Base-by-base conservation (phyloP, 352 stramenopile genomes). In the Phytophthora macrochlamydospora region DNA sequence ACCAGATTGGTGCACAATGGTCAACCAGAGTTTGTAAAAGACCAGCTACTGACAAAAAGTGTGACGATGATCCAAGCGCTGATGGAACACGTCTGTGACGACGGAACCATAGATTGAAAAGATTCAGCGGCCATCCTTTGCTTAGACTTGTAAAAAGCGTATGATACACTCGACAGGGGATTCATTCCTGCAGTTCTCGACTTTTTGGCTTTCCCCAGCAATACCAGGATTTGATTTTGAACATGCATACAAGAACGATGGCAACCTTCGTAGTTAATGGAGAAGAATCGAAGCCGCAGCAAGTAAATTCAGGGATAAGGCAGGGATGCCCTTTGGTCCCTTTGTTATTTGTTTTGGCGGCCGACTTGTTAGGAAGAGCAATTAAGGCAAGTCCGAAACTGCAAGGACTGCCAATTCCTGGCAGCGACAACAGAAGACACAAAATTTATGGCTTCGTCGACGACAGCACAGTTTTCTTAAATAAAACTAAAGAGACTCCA, bases 1-100 rank as follows among this genome's bases (percentile, higher is more conserved):
- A 28, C n/a, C 1, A 5, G 37, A 24, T 29, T 40, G 8, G 50
- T 59, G 4, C n/a, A 40, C 5, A 3, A 38, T 5, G 37, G n/a
- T 11, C 51, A 59, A 29, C 52, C 50, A 50, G 37, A 35, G 2
- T 59, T 59, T n/a, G 52, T 59, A 3, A 18, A 38, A 2, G 52
- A 38, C 1, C 9, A 35, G 30, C 3, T 8, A 50, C 40, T 30
- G 38, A 50, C 28, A 42, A 38, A 9, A 51, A 45, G 31, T 45
- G 33, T 56, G 6, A n/a, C 7, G 14, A 56, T 56, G 50, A 56
- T 48, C n/a, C 9, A 45, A 8, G 37, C 18, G 2, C 13, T 37
- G 28, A 24, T 42, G 8, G 37, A 29, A 49, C 4, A 3, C 9
- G 18, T 38, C 29, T 38, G 32, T 1, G 5, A 2, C 51, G 37